A percentile compares a stretch with the other conserved stretches of the same genome.
Evolutionary conservation across 257 asterid genomes (phyloP).

Genomic region (Solanum paucissectum): DNA sequence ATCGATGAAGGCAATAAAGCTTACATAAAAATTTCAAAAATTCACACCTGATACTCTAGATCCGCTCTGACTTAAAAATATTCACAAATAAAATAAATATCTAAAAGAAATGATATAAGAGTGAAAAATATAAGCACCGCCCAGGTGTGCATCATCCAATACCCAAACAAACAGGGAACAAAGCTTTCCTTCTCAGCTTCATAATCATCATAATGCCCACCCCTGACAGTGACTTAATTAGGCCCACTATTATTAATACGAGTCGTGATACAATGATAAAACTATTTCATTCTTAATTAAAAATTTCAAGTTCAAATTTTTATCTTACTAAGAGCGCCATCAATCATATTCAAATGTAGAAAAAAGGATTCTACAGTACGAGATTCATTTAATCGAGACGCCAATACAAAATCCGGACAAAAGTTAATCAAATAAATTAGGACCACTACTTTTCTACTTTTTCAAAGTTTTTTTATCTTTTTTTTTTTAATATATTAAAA

Average conservation of each 20-base stretch:
- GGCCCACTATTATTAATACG: neutral
- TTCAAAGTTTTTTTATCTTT: neutral
- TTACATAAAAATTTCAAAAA: too few relatives aligned
- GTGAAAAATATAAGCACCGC: neutral
- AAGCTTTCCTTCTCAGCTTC: neutral
- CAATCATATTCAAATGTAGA: too few relatives aligned
- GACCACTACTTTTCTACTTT: too few relatives aligned
- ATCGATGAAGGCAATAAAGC: too few relatives aligned
- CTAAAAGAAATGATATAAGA: neutral
- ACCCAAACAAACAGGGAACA: neutral
- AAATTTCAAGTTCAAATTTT: too few relatives aligned
- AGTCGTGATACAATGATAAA: too few relatives aligned
- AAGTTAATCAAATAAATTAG: too few relatives aligned
- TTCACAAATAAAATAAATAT: neutral
- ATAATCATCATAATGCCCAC: neutral
- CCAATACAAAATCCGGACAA: rapidly evolving
- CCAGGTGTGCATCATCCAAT: neutral
- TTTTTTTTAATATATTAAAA: neutral
- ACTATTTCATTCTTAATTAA: too few relatives aligned
- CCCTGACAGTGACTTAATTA: neutral
- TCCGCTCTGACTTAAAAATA: neutral
- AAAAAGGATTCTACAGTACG: too few relatives aligned
- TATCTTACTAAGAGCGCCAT: too few relatives aligned
- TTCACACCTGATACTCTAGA: neutral
- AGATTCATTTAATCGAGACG: too few relatives aligned